Conservation (phyloP, 73 alveolate genomes). For the Halteria grandinella region DNA sequence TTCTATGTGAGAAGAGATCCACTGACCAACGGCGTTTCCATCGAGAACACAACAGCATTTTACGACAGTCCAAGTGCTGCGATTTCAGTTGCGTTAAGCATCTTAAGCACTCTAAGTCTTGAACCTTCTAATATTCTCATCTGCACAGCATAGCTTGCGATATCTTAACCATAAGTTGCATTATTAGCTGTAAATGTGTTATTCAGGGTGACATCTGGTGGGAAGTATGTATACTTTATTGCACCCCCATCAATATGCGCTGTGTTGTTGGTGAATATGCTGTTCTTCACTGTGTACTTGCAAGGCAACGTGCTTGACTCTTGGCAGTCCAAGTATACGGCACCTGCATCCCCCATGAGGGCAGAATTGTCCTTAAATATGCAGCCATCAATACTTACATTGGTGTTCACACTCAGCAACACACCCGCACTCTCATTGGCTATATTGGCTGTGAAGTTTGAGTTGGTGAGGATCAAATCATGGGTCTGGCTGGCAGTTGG, state of each 20-base stretch:
- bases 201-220: slow-evolving; percentile 2
- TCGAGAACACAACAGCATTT: slow-evolving; percentile 30
- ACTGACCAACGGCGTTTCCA: slow-evolving; percentile 37
- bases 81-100: neutral
- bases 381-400: neutral
- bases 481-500: neutral
- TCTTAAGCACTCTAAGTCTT: neutral
- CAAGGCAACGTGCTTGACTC: slow-evolving; percentile 7
- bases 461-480: neutral
- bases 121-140: neutral
- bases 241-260: slow-evolving; percentile 54
- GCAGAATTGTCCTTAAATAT: slow-evolving; percentile 14
- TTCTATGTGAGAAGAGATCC: slow-evolving; percentile 35
- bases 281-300: neutral
- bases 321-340: slow-evolving; percentile 38
- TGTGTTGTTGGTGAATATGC: slow-evolving; percentile 16
- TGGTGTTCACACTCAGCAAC: neutral
- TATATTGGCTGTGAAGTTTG: neutral
- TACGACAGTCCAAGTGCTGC: neutral
- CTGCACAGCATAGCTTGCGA: slow-evolving; percentile 29
- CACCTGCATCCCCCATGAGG: slow-evolving; percentile 32
- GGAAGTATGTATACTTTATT: neutral
- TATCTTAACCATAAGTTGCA: slow-evolving; percentile 29
- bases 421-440: slow-evolving; percentile 31
- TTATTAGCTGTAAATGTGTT: slow-evolving; percentile 17